Conservation (phyloP, 805 yeast species). For the Metschnikowia similis region DNA sequence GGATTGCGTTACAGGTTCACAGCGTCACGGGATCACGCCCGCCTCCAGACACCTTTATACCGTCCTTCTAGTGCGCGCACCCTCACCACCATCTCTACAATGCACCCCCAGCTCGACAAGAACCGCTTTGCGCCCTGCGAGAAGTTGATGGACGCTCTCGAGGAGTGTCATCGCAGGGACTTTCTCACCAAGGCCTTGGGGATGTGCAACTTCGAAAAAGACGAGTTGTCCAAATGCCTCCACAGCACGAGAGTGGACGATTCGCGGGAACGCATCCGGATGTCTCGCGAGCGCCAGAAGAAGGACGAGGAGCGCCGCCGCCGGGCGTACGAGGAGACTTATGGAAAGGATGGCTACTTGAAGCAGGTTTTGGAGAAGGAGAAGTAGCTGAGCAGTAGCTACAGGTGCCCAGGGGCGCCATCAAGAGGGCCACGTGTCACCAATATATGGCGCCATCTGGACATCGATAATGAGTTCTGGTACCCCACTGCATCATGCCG, state of each 20-base stretch:
- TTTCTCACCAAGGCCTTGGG: slow-evolving; percentile 73
- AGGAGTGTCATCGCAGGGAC: slow-evolving; percentile 76
- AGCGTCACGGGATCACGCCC: too few relatives aligned
- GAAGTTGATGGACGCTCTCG: slow-evolving; percentile 79
- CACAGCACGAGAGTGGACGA: slow-evolving; percentile 68
- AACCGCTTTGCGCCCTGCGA: slow-evolving; percentile 55
- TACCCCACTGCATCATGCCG: too few relatives aligned
- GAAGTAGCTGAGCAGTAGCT: slow-evolving; percentile 4
- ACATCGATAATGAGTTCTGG: too few relatives aligned
- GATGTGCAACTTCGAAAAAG: slow-evolving; percentile 77
- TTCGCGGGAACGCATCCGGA: slow-evolving; percentile 51
- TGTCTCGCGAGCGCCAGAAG: slow-evolving; percentile 54
- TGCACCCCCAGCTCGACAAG: slow-evolving; percentile 46
- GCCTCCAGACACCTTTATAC: too few relatives aligned
- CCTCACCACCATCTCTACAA: slow-evolving; percentile 7
- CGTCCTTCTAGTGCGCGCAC: background rate
- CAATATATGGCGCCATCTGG: too few relatives aligned
- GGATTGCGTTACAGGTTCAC: background rate
- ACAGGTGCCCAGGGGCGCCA: too few relatives aligned
- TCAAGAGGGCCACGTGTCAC: too few relatives aligned
- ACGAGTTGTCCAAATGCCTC: slow-evolving; percentile 72
- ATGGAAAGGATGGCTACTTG: slow-evolving; percentile 70
- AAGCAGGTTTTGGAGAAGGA: slow-evolving; percentile 54
- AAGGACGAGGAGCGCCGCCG: slow-evolving; percentile 54
- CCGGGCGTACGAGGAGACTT: slow-evolving; percentile 67